phyloP scores from a whole-genome alignment of 2,329 filamentous ascomycete species.

The Sclerotiophoma versabilis region DNA sequence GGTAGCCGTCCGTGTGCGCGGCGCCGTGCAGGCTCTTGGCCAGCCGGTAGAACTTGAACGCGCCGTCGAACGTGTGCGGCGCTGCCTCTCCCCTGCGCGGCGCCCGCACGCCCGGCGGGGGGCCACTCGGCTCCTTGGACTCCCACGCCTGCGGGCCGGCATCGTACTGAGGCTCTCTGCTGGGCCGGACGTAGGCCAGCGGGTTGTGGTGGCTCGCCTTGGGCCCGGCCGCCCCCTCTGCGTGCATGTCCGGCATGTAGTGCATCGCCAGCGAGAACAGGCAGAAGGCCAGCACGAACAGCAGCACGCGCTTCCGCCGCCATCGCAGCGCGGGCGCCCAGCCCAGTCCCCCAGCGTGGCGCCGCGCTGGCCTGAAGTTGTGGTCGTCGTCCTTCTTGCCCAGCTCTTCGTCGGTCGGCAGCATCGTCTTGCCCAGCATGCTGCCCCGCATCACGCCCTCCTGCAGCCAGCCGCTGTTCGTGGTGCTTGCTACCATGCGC shows the following conservation, averaged over 20 bases:
- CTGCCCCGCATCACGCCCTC: conserved; percentile 33
- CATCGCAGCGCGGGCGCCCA: conserved; percentile 46
- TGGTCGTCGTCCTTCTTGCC: conserved; percentile 72
- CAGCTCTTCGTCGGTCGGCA: conserved; percentile 66
- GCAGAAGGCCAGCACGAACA: conserved; percentile 50
- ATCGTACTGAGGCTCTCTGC: conserved; percentile 2
- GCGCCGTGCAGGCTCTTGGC: conserved; percentile 68
- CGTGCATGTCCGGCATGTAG: conserved; percentile 16
- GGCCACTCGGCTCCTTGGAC: conserved; percentile 31
- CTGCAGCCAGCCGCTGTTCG: conserved; percentile 37
- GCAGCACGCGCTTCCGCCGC: conserved; percentile 59
- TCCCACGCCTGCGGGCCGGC: conserved; percentile 19
- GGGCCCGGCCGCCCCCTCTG: neutral
- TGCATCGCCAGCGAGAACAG: conserved; percentile 70
- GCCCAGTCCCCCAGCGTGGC: conserved; percentile 35
- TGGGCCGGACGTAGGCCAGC: neutral
- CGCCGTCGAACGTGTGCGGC: conserved; percentile 66
- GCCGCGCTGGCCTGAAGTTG: conserved; percentile 48
- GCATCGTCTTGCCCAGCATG: conserved; percentile 52
- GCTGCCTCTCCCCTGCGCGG: conserved; percentile 24
- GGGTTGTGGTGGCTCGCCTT: neutral
- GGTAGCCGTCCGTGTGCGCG: conserved; percentile 60
- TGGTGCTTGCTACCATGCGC: conserved; percentile 34
- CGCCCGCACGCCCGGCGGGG: conserved; percentile 34
- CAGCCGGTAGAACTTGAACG: conserved; percentile 72